Percentiles rank a stretch among this genome's conserved stretches.
Evolutionary conservation across 495 filamentous ascomycete genomes (phyloP).

Genomic region (Ramalina peruviana): DNA sequence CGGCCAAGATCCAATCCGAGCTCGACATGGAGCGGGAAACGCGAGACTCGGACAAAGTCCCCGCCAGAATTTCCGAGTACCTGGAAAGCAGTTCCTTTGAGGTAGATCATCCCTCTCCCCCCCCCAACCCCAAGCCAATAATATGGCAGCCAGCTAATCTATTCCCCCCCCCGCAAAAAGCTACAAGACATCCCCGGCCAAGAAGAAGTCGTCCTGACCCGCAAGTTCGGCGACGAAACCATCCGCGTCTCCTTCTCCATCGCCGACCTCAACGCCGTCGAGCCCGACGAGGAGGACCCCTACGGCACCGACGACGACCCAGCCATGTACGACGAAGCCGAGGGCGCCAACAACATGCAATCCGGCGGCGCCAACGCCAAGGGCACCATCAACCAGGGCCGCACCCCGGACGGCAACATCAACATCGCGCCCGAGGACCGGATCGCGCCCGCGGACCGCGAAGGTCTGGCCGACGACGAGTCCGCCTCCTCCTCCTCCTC

Average conservation of each 20-base stretch:
- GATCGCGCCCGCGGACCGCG: constrained; percentile 42
- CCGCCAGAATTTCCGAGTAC: constrained; percentile 55
- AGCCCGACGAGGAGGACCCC: constrained; percentile 44
- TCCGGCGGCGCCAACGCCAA: constrained; percentile 40
- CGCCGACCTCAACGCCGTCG: constrained; percentile 67
- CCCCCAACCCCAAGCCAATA: not conserved
- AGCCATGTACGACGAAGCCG: constrained; percentile 33
- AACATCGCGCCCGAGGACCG: constrained; percentile 44
- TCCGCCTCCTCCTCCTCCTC: constrained; percentile 21
- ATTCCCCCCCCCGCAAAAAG: constrained; percentile 22
- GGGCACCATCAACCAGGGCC: constrained; percentile 36
- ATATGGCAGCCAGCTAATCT: not conserved
- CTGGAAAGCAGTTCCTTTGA: constrained; percentile 53
- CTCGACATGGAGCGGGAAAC: constrained; percentile 46
- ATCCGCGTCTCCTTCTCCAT: constrained; percentile 91
- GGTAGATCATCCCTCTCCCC: constrained; percentile 10
- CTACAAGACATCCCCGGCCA: constrained; percentile 65
- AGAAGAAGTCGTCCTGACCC: constrained; percentile 73
- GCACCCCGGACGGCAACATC: constrained; percentile 31
- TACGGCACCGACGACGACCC: constrained; percentile 18
- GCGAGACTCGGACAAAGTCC: constrained; percentile 42
- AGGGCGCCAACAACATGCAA: constrained; percentile 32
- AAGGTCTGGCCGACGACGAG: constrained; percentile 32
- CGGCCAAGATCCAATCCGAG: constrained; percentile 65
- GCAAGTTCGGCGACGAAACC: constrained; percentile 78